Base-by-base conservation (phyloP, 352 stramenopile species). In the Phytophthora meadii region DNA sequence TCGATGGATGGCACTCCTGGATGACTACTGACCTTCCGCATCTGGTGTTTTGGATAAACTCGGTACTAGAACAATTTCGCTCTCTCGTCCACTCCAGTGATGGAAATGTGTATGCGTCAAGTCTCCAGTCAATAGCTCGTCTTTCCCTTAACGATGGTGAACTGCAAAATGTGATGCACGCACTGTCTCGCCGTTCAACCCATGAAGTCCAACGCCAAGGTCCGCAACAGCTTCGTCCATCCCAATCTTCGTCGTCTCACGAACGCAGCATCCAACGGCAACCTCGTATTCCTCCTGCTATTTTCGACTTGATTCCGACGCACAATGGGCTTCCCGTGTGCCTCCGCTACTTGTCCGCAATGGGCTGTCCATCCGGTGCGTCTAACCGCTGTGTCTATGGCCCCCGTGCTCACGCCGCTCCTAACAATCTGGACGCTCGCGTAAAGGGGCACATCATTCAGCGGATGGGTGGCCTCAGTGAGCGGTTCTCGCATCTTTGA, bases 391-490 rank as follows among this genome's bases (percentile, higher is more conserved):
- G 41, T n/a, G 41, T 22, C 2, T 61, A 5, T 12, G 53, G 41
- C 9, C 14, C 25, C 1, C 40, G 41, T 3, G 41, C 41, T 30
- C 53, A 61, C 12, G 27, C 17, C 2, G 53, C 41, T 12, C 28
- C 39, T 5, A 17, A 41, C 4, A 34, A 17, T 11, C 25, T 61
- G 24, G 41, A 61, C 11, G 28, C 27, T 3, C 39, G 53, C 1
- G 53, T 61, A 8, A 51, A 61, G 37, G 53, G 53, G n/a, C 53
- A 61, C 19, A 53, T 52, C 11, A 45, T 52, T 6, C 41, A 61
- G 17, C 41, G 28, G 1, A 61, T 52, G 28, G 53, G 41, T 9
- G 53, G 41, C 2, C 28, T 61, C 14, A 52, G n/a, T 30, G 40
- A 37, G 10, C 17, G 14, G 2, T 60, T 60, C 28, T 22, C 53